Conservation (phyloP, 176 grass and related monocot genomes). For the Ensete glaucum region DNA sequence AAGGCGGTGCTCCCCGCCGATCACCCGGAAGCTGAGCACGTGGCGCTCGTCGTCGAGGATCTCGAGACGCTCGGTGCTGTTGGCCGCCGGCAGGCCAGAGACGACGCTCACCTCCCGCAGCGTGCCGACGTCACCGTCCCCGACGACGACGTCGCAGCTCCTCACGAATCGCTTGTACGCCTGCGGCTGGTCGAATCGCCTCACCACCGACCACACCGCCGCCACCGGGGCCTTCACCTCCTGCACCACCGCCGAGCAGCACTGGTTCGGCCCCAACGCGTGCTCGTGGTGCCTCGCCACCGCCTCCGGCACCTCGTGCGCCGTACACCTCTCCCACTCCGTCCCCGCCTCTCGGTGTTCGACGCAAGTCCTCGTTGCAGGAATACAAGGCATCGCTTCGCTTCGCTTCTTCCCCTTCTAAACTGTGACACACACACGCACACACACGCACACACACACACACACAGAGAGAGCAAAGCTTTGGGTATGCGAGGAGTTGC, state of each 20-base stretch:
- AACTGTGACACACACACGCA: no score
- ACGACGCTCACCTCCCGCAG: slow-evolving; percentile 67
- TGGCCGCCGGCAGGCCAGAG: slow-evolving; percentile 68
- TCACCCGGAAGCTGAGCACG: slow-evolving; percentile 76
- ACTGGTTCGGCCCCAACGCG: background rate
- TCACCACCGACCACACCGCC: slow-evolving; percentile 79
- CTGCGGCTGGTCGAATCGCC: slow-evolving; percentile 83
- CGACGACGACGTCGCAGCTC: slow-evolving; percentile 50
- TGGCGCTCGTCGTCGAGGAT: slow-evolving; percentile 87
- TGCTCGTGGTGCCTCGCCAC: background rate
- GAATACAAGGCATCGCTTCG: background rate
- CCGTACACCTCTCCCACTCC: background rate
- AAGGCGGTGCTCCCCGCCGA: slow-evolving; percentile 90
- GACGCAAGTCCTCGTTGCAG: background rate
- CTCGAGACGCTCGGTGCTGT: slow-evolving; percentile 83
- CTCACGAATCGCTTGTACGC: slow-evolving; percentile 82
- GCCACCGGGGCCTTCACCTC: slow-evolving; percentile 36
- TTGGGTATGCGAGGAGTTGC: no score
- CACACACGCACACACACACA: no score
- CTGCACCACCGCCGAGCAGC: slow-evolving; percentile 25
- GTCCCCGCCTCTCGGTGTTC: background rate
- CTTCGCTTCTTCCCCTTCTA: background rate
- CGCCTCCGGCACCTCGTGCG: background rate
- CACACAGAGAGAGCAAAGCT: no score
- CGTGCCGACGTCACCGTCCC: slow-evolving; percentile 46